These are phyloP conservation scores for Backusella parvicylindrica DNA, from an alignment of 192 early-diverging fungal genomes.

Conservation along the genomic window DNA sequence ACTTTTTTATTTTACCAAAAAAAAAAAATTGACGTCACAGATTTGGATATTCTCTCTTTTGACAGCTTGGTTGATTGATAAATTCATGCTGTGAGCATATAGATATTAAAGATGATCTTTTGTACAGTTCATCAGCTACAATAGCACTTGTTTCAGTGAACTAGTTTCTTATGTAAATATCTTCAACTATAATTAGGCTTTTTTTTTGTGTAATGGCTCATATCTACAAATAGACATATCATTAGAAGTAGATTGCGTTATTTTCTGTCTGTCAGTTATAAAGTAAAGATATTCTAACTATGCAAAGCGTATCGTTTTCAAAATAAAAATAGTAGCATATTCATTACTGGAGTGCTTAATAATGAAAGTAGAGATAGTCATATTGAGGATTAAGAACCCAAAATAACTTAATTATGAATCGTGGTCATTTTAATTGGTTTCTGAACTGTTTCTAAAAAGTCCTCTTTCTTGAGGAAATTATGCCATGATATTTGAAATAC, in stretches of 20 bases:
- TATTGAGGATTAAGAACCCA: neutral
- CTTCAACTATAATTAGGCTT: too few species aligned
- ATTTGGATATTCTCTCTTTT: neutral
- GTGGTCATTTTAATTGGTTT: neutral
- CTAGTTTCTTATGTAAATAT: too few species aligned
- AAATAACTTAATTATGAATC: neutral
- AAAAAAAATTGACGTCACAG: neutral
- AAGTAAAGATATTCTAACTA: neutral
- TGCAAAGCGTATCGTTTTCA: too few species aligned
- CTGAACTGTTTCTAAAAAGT: neutral
- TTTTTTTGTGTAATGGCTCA: neutral
- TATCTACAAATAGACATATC: too few species aligned
- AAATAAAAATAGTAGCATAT: neutral
- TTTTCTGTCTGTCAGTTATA: neutral
- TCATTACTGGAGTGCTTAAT: neutral
- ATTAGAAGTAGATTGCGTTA: neutral
- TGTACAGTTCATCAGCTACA: too few species aligned
- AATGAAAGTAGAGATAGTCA: too few species aligned
- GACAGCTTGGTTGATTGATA: neutral
- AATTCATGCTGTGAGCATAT: neutral
- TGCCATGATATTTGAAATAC: neutral
- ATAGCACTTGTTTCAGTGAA: too few species aligned
- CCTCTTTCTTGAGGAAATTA: neutral
- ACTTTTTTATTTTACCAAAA: neutral
- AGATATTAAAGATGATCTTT: neutral